A percentile compares a stretch with the other conserved stretches of the same genome.
These are phyloP conservation scores for Sporisorium reilianum DNA, from an alignment of 1,284 basidiomycete species.

Conservation along the genomic window DNA sequence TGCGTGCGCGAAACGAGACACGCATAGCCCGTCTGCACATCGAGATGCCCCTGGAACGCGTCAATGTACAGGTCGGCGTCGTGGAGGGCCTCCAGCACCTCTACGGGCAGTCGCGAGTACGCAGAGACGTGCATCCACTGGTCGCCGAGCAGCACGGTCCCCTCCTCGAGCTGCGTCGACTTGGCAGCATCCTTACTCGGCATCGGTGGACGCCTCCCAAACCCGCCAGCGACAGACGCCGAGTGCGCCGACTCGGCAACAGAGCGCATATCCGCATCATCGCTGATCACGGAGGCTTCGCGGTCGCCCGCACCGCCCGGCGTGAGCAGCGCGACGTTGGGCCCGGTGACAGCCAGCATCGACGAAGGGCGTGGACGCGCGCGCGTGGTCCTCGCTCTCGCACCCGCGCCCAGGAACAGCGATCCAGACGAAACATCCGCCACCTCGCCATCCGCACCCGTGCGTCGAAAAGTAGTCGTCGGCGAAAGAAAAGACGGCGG, in stretches of 20 bases:
- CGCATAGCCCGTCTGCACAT: slow-evolving; percentile 58
- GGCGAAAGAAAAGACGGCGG: slow-evolving; percentile 29
- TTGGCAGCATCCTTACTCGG: slow-evolving; percentile 11
- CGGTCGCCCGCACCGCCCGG: slow-evolving; percentile 26
- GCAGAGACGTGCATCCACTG: slow-evolving; percentile 53
- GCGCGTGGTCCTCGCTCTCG: slow-evolving; percentile 17
- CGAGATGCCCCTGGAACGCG: slow-evolving; percentile 50
- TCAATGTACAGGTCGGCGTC: slow-evolving; percentile 53
- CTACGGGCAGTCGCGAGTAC: slow-evolving; percentile 45
- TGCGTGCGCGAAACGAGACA: slow-evolving; percentile 50
- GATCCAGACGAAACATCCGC: slow-evolving; percentile 35
- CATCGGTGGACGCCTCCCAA: slow-evolving; percentile 8
- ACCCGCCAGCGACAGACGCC: slow-evolving; percentile 9
- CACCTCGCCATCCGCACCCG: slow-evolving; percentile 8
- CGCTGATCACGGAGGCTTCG: slow-evolving; percentile 31
- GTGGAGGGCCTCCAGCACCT: slow-evolving; percentile 44
- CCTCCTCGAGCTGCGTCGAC: slow-evolving; percentile 46
- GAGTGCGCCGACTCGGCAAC: slow-evolving; percentile 32
- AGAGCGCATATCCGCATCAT: slow-evolving; percentile 42
- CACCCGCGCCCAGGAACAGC: slow-evolving; percentile 14
- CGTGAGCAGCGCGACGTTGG: slow-evolving; percentile 34
- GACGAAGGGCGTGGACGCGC: slow-evolving; percentile 39
- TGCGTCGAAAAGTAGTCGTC: slow-evolving; percentile 8
- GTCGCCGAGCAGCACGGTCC: slow-evolving; percentile 49
- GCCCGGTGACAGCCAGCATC: slow-evolving; percentile 31